Evolutionary conservation across 495 filamentous ascomycete species (phyloP).

Genomic region (Thermothielavioides terrestris): DNA sequence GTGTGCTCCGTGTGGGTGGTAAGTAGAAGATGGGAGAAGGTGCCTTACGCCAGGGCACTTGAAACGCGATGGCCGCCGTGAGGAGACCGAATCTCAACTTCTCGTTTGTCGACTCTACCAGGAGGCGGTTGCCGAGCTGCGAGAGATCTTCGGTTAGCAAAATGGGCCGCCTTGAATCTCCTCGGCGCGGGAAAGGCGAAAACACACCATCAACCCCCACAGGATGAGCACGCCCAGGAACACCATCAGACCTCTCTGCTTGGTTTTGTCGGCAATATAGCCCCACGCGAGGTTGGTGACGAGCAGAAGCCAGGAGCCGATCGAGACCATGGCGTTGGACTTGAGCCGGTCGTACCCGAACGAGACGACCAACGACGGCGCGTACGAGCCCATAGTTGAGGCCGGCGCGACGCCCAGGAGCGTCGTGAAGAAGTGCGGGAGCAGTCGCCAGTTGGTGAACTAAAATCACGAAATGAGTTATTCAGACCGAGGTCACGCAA

Average conservation of each 20-base stretch:
- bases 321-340: constrained; percentile 45
- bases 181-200: background rate
- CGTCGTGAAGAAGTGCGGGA: constrained; percentile 38
- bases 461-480: background rate
- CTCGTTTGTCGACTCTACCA: constrained; percentile 38
- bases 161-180: background rate
- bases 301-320: constrained; percentile 29
- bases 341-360: constrained; percentile 41
- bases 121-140: constrained; percentile 24
- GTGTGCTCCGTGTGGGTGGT: no score
- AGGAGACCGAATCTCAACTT: constrained; percentile 36
- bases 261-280: constrained; percentile 27
- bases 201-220: constrained; percentile 23
- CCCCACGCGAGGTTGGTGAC: constrained; percentile 39
- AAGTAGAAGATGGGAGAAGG: constrained; percentile 2
- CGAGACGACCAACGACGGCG: constrained; percentile 32
- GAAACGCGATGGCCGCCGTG: constrained; percentile 39
- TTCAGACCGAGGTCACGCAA: no score
- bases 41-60: constrained; percentile 45
- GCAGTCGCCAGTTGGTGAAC: constrained; percentile 30
- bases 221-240: constrained; percentile 14
- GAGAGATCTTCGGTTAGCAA: background rate
- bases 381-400: constrained; percentile 32
- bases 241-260: constrained; percentile 15
- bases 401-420: constrained; percentile 22